phyloP scores from a whole-genome alignment of 2,329 filamentous ascomycete species.

The Pseudocercospora musae region DNA sequence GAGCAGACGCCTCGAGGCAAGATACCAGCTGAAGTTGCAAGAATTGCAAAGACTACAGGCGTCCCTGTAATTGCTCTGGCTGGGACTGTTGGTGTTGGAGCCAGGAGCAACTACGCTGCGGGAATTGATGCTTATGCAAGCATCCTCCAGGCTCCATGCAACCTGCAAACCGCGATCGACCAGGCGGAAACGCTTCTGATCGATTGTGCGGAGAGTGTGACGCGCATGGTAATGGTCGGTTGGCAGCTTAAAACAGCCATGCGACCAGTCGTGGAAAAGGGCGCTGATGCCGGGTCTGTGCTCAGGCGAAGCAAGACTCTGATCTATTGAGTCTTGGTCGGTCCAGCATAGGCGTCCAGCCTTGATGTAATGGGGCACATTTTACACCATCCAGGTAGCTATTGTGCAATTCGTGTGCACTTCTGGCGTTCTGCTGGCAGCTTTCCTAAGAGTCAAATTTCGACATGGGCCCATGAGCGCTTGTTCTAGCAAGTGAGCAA shows the following conservation, averaged over 20 bases:
- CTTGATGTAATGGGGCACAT: too few relatives aligned
- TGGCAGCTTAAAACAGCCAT: constrained; percentile 25
- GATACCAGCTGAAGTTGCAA: constrained; percentile 53
- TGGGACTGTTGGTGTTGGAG: constrained; percentile 41
- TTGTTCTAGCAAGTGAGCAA: too few relatives aligned
- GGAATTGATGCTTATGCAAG: constrained; percentile 40
- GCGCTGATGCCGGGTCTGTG: constrained; percentile 4
- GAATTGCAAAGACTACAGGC: constrained; percentile 45
- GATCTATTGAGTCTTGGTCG: constrained; percentile 2
- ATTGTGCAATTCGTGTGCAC: too few relatives aligned
- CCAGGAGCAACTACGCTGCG: constrained; percentile 34
- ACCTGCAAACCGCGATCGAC: constrained; percentile 36
- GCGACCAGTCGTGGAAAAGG: constrained; percentile 6
- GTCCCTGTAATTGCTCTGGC: constrained; percentile 48
- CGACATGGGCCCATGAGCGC: too few relatives aligned
- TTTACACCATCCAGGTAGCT: too few relatives aligned
- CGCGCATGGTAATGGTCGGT: constrained; percentile 39
- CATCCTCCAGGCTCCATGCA: constrained; percentile 35
- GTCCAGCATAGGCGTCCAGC: too few relatives aligned
- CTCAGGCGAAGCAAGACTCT: constrained; percentile 14
- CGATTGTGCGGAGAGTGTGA: constrained; percentile 39
- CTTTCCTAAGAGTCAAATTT: too few relatives aligned
- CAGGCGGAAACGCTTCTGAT: constrained; percentile 36
- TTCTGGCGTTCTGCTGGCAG: too few relatives aligned
- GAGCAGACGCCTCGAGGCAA: constrained; percentile 52